Percentiles rank a stretch among this genome's conserved stretches.
Evolutionary conservation across 495 filamentous ascomycete species (phyloP).

Genomic region (Tuber microsphaerosporum): DNA sequence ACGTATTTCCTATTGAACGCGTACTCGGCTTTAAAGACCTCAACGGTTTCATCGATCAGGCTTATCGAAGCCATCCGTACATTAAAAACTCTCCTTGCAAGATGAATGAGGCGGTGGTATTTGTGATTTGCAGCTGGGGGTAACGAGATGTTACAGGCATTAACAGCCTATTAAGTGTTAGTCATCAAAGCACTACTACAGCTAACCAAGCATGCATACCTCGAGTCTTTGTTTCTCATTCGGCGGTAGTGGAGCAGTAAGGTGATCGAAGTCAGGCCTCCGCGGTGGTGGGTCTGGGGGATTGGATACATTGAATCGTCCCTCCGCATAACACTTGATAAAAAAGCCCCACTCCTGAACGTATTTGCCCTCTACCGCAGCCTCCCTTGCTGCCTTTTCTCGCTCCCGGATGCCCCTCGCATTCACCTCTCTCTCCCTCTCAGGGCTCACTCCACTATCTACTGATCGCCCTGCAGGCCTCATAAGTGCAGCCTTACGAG

Average conservation of each 20-base stretch:
- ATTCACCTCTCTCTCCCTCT: constrained; percentile 25
- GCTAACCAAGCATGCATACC: constrained; percentile 19
- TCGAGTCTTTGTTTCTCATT: constrained; percentile 41
- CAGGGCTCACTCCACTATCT: constrained; percentile 1
- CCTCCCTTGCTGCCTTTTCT: constrained; percentile 23
- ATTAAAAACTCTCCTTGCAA: constrained; percentile 41
- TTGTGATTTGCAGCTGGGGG: constrained; percentile 27
- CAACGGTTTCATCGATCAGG: constrained; percentile 41
- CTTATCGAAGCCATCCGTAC: constrained; percentile 42
- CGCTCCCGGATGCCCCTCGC: constrained; percentile 26
- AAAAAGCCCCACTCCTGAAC: constrained; percentile 41
- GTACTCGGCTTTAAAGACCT: constrained; percentile 43
- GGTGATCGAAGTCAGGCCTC: constrained; percentile 37
- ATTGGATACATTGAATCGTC: constrained; percentile 43
- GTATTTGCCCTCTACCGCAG: constrained; percentile 32
- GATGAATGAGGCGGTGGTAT: constrained; percentile 26
- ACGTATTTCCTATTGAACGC: constrained; percentile 35
- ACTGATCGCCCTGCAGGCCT: neutral
- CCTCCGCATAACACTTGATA: constrained; percentile 43
- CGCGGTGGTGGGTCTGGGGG: constrained; percentile 43
- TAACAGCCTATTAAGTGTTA: constrained; percentile 39
- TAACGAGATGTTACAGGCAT: constrained; percentile 34
- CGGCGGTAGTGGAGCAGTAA: constrained; percentile 40
- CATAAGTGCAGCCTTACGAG: constrained; percentile 23
- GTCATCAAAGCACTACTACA: constrained; percentile 18